Evolutionary conservation across 1,284 basidiomycete genomes (phyloP), one percentile per base, ranked within the genome.

Genomic region (Prillingera fragicola): DNA sequence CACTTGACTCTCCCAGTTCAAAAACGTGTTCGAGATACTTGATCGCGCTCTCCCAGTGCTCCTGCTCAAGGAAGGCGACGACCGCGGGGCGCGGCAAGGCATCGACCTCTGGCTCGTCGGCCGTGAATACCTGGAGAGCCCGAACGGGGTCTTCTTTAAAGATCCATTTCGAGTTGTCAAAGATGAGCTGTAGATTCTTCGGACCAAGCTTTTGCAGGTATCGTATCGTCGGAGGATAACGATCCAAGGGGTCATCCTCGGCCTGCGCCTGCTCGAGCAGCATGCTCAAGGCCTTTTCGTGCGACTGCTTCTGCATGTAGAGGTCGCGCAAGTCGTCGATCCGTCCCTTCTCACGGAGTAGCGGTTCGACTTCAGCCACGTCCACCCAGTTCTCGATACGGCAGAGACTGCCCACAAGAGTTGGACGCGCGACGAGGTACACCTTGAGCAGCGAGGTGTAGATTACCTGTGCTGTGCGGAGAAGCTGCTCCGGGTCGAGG

Each of bases 331-430:
- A 77, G 67, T 98, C 95, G 2, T 82, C 79, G 61, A 81, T 87
- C 81, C 91, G 92, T 87, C 86, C 83, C 24, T 85, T 79, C 26
- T 81, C 81, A 53, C 81, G 78, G 33, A 99, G 71, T 45, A 91
- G 80, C 62, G 86, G 87, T 65, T 97, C 91, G 0, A 98, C 89
- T 63, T 97, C 89, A 2, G 83, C 82, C 0, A 97, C 90, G 62
- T 97, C 90, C 70, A 92, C 97, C 89, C 91, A 98, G 69, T 97
- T 97, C 17, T 87, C 81, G 29, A 94, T 76, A 28, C 95, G 79
- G 69, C 94, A 97, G 33, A 98, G 70, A 19, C 88, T 81, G 0
- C 88, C 90, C 5, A 98, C 74, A 47, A 98, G 73, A 8, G 79
- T 81, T 0, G 94, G 91, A 44, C 86, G 78, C 23, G 85, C 84